phyloP scores from a whole-genome alignment of 306 rosid species.

The Ceratonia siliqua region DNA sequence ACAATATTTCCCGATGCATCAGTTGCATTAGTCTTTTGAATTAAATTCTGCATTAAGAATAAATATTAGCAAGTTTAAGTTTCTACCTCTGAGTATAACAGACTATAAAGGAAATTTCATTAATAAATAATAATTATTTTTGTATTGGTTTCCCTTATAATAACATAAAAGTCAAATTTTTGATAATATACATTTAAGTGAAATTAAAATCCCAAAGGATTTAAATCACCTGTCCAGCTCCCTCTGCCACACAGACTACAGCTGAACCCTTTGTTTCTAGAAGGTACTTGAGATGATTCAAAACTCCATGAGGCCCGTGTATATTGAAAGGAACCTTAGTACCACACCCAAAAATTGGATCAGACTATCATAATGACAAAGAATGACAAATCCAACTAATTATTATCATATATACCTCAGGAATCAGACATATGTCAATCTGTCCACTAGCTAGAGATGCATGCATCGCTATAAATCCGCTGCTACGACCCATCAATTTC shows the following conservation, averaged over 20 bases:
- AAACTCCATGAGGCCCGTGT: conserved; percentile 86
- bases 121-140: background rate
- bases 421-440: conserved; percentile 89
- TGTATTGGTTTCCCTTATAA: background rate
- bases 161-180: background rate
- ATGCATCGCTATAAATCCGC: conserved; percentile 98
- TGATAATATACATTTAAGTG: background rate
- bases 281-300: conserved; percentile 83
- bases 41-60: conserved; percentile 65
- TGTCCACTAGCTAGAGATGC: conserved; percentile 96
- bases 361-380: conserved; percentile 26
- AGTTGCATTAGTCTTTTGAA: conserved; percentile 82
- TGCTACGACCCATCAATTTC: conserved; percentile 99
- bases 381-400: conserved; percentile 15
- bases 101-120: conserved; percentile 15
- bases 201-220: background rate
- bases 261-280: conserved; percentile 95
- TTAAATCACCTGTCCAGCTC: conserved; percentile 91
- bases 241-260: conserved; percentile 91
- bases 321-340: conserved; percentile 72
- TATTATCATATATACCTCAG: conserved; percentile 68
- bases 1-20: conserved; percentile 95
- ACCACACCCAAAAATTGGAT: conserved; percentile 36
- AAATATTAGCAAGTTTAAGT: conserved; percentile 22
- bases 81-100: conserved; percentile 15